These are phyloP conservation scores for Fusarium graminum DNA, from an alignment of 2,329 filamentous ascomycete species.

Conservation along the genomic window DNA sequence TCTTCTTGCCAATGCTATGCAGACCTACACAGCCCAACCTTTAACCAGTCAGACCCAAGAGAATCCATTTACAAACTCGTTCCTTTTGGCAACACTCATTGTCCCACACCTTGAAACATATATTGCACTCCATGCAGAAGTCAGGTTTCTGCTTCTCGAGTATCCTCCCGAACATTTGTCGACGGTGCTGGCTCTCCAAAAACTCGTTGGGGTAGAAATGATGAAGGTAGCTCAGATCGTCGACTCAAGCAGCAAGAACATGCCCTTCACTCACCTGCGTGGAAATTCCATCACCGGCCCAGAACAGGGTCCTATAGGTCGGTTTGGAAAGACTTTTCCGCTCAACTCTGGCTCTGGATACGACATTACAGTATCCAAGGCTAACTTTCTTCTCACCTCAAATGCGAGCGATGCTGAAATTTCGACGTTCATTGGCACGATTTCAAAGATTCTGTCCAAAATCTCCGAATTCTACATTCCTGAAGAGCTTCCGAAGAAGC, in stretches of 20 bases:
- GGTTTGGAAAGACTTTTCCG: conserved; percentile 37
- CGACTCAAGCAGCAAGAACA: conserved; percentile 57
- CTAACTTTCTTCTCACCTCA: conserved; percentile 69
- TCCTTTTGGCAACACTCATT: conserved; percentile 68
- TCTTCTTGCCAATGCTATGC: conserved; percentile 71
- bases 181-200: conserved; percentile 69
- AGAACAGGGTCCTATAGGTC: conserved; percentile 42
- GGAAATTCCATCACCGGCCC: conserved; percentile 51
- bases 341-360: conserved; percentile 47
- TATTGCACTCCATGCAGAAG: conserved; percentile 64
- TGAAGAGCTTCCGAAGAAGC: conserved; percentile 50
- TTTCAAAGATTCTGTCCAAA: conserved; percentile 60
- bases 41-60: conserved; percentile 63
- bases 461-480: conserved; percentile 59
- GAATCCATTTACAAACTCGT: conserved; percentile 67
- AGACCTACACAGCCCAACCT: conserved; percentile 66
- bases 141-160: conserved; percentile 70
- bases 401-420: conserved; percentile 68
- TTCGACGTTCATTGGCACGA: conserved; percentile 64
- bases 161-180: conserved; percentile 69
- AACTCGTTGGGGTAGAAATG: conserved; percentile 66
- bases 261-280: conserved; percentile 57
- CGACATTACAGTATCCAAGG: conserved; percentile 60
- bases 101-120: conserved; percentile 73
- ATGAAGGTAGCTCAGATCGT: conserved; percentile 72